These are phyloP conservation scores for Myrmaecium sp. DNA, from an alignment of 2,329 filamentous ascomycete species.

Conservation along the genomic window DNA sequence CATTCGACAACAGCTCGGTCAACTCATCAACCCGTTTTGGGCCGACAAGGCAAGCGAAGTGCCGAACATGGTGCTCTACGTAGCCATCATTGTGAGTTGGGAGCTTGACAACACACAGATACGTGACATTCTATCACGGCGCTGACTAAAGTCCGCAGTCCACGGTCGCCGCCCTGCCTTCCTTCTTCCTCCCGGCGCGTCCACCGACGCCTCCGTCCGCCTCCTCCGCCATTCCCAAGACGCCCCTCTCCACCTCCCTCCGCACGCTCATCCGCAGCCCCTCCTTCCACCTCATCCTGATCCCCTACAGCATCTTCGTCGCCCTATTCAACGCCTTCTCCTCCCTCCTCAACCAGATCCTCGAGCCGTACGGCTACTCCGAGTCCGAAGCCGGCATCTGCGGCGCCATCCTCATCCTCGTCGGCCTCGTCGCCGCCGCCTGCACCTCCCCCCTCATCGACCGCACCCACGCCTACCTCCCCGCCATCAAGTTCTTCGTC, in stretches of 20 bases:
- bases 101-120: conserved; percentile 1
- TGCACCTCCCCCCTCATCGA: conserved; percentile 70
- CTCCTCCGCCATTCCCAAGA: conserved; percentile 38
- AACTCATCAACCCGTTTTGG: conserved; percentile 71
- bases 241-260: conserved; percentile 39
- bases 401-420: conserved; percentile 75
- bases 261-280: conserved; percentile 31
- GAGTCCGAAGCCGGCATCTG: conserved; percentile 79
- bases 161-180: conserved; percentile 50
- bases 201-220: conserved; percentile 56
- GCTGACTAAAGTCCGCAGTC: conserved; percentile 25
- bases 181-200: conserved; percentile 58
- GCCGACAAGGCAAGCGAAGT: conserved; percentile 46
- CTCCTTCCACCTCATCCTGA: conserved; percentile 64
- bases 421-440: conserved; percentile 64
- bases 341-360: conserved; percentile 76
- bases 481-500: conserved; percentile 54
- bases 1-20: conserved; percentile 34
- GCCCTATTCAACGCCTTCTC: conserved; percentile 89
- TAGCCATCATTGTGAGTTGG: conserved; percentile 59
- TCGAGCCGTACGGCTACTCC: conserved; percentile 68
- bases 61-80: conserved; percentile 68
- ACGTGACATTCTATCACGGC: no score
- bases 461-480: conserved; percentile 62
- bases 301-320: conserved; percentile 73